phyloP scores from a whole-genome alignment of 23 red algal genomes.

The Cyanidioschyzon merolae region DNA sequence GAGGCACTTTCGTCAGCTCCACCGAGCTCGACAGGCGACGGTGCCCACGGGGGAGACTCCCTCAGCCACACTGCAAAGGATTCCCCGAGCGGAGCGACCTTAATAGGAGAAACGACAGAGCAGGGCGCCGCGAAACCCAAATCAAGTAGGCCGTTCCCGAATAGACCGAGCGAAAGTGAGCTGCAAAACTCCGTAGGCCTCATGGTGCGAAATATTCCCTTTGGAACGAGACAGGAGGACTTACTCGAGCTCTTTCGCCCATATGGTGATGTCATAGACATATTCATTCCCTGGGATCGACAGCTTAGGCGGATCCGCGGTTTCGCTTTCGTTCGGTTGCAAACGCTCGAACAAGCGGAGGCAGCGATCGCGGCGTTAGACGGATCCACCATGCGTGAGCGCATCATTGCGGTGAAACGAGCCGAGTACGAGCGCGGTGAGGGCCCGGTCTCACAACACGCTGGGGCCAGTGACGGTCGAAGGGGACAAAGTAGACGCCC shows the following conservation, averaged over 20 bases:
- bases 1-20: no score
- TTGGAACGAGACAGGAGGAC: slow-evolving; percentile 1
- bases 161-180: background rate
- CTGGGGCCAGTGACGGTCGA: background rate
- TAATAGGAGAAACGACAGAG: no score
- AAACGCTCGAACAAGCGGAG: background rate
- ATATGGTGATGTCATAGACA: background rate
- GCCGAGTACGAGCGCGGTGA: slow-evolving; percentile 8
- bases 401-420: slow-evolving; percentile 3
- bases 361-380: background rate
- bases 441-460: background rate
- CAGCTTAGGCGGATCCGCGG: background rate
- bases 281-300: slow-evolving; percentile 10
- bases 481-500: background rate
- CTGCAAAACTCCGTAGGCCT: background rate
- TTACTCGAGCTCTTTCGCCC: slow-evolving; percentile 4
- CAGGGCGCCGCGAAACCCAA: no score
- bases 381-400: background rate
- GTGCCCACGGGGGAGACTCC: no score
- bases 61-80: no score
- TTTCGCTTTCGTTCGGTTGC: slow-evolving; percentile 10
- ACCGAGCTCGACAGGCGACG: no score
- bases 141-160: background rate
- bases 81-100: no score
- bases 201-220: slow-evolving; percentile 6